phyloP scores from a whole-genome alignment of 129 eudicot genomes.

The Ambrosia artemisiifolia region DNA sequence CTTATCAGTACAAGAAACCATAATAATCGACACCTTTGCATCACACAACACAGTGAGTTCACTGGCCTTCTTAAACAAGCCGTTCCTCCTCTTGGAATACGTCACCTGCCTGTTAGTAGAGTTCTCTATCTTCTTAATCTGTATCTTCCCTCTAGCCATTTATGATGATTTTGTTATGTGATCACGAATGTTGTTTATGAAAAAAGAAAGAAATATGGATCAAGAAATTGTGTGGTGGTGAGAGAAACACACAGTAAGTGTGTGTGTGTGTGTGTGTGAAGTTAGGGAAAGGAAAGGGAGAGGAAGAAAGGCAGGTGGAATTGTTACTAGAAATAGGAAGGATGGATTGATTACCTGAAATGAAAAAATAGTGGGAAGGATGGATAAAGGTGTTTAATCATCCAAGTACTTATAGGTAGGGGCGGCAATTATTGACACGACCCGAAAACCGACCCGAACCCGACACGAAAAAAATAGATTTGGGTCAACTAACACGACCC shows the following conservation, averaged over 20 bases:
- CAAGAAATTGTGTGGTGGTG: conserved; percentile 15
- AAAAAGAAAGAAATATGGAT: neutral
- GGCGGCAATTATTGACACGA: too few species aligned
- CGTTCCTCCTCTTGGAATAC: conserved; percentile 68
- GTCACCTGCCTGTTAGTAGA: conserved; percentile 80
- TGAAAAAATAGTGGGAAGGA: conserved; percentile 42
- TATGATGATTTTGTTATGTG: conserved; percentile 1
- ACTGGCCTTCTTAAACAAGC: conserved; percentile 68
- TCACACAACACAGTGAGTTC: conserved; percentile 77
- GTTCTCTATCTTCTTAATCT: conserved; percentile 80
- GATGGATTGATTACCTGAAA: conserved; percentile 36
- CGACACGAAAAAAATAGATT: too few species aligned
- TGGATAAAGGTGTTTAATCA: conserved; percentile 30
- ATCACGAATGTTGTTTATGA: neutral
- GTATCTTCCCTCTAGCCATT: conserved; percentile 78
- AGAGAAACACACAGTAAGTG: conserved; percentile 17
- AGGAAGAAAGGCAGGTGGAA: conserved; percentile 23
- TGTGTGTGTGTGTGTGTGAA: conserved; percentile 24
- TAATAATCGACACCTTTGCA: conserved; percentile 68
- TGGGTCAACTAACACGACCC: too few species aligned
- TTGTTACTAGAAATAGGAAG: conserved; percentile 45
- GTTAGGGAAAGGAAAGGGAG: conserved; percentile 2
- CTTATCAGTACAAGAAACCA: conserved; percentile 76
- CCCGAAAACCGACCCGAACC: too few species aligned
- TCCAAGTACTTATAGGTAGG: conserved; percentile 12